Percentiles rank a stretch among this genome's conserved stretches.
Evolutionary conservation across 257 asterid genomes (phyloP).

Genomic region (Eucommia ulmoides): DNA sequence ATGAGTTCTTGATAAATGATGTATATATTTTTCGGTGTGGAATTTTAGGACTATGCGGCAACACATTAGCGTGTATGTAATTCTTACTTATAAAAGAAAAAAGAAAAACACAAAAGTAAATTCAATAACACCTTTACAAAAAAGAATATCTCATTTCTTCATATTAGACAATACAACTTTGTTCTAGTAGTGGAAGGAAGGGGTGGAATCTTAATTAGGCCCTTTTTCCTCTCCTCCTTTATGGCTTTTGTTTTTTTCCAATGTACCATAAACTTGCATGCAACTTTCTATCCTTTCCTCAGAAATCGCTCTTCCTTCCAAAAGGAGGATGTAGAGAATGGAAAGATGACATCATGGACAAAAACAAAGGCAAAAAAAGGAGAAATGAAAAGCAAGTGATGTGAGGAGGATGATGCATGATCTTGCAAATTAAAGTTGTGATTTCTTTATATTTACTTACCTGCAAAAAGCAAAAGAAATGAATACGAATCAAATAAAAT

Average conservation of each 20-base stretch:
- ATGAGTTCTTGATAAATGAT: no score
- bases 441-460: conserved; percentile 58
- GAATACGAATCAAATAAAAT: neutral
- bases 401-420: neutral
- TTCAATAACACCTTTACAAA: conserved; percentile 7
- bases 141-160: conserved; percentile 21
- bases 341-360: neutral
- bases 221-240: neutral
- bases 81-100: no score
- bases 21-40: no score
- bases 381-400: neutral
- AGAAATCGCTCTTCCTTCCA: neutral
- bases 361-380: neutral
- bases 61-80: no score
- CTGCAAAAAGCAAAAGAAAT: conserved; percentile 32
- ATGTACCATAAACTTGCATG: conserved; percentile 10
- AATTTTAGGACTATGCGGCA: no score
- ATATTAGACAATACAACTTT: conserved; percentile 16
- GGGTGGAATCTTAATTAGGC: conserved; percentile 26
- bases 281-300: neutral
- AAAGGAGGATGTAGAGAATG: no score
- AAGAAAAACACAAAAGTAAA: neutral
- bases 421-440: neutral
- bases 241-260: conserved; percentile 4
- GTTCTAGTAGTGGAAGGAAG: conserved; percentile 18